Conservation (phyloP, 371 early-diverging fungal species). For the Enterospora canceri region DNA sequence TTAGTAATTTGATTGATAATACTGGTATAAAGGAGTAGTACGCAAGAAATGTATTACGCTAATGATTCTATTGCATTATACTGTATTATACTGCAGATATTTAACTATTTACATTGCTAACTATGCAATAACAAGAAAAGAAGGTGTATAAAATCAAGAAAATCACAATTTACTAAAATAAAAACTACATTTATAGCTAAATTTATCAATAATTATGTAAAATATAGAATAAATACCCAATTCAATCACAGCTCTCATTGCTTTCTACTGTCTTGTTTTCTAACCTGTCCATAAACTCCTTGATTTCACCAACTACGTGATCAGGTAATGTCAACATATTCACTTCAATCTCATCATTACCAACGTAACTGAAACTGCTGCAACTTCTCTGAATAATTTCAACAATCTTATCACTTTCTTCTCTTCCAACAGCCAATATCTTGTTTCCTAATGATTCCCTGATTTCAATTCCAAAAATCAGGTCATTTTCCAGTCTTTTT, state of each 20-base stretch:
- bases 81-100: too few relatives aligned
- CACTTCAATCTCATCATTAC: slow-evolving; percentile 48
- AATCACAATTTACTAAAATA: not conserved
- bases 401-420: slow-evolving; percentile 29
- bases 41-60: too few relatives aligned
- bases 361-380: slow-evolving; percentile 26
- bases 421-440: slow-evolving; percentile 26
- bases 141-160: too few relatives aligned
- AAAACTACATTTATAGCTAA: not conserved
- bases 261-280: too few relatives aligned
- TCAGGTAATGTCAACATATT: slow-evolving; percentile 43
- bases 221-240: too few relatives aligned
- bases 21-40: too few relatives aligned
- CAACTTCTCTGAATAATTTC: slow-evolving; percentile 29
- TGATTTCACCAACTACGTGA: slow-evolving; percentile 40
- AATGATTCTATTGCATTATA: too few relatives aligned
- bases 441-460: slow-evolving; percentile 32
- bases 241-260: too few relatives aligned
- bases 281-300: slow-evolving; percentile 8
- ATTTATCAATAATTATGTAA: not conserved
- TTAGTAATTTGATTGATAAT: too few relatives aligned
- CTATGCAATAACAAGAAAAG: too few relatives aligned
- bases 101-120: too few relatives aligned
- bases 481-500: not conserved
- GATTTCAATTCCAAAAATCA: slow-evolving; percentile 27